Evolutionary conservation across 805 yeast genomes (phyloP).

Genomic region (Peterozyma toletana): DNA sequence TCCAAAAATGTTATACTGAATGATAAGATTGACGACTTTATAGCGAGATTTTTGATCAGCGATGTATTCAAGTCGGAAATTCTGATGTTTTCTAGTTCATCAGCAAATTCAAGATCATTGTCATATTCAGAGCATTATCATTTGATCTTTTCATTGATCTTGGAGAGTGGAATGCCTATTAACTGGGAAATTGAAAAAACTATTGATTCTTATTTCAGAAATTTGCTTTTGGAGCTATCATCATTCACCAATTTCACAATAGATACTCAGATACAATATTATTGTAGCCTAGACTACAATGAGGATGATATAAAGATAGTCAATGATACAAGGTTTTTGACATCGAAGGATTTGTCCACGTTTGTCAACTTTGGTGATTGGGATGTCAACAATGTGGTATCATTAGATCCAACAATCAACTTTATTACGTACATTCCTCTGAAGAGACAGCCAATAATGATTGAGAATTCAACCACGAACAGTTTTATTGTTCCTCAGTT

Average conservation of each 20-base stretch:
- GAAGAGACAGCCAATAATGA: conserved; percentile 37
- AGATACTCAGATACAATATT: conserved; percentile 74
- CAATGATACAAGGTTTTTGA: conserved; percentile 27
- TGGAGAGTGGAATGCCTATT: conserved; percentile 60
- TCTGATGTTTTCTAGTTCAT: conserved; percentile 17
- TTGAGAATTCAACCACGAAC: conserved; percentile 39
- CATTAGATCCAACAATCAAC: conserved; percentile 61
- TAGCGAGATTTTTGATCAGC: conserved; percentile 28
- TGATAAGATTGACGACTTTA: conserved; percentile 26
- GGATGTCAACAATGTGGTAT: conserved; percentile 44
- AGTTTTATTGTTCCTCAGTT: conserved; percentile 82
- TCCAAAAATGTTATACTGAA: conserved; percentile 18
- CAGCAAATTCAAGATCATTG: conserved; percentile 15
- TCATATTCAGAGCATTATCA: conserved; percentile 64
- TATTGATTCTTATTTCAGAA: conserved; percentile 40
- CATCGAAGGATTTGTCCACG: conserved; percentile 55
- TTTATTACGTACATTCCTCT: conserved; percentile 64
- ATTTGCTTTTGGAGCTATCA: conserved; percentile 45
- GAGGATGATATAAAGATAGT: conserved; percentile 19
- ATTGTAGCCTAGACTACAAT: conserved; percentile 36
- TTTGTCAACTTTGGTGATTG: conserved; percentile 82
- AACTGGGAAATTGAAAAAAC: conserved; percentile 68
- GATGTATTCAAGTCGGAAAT: conserved; percentile 33
- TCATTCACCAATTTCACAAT: conserved; percentile 65
- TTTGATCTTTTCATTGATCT: conserved; percentile 65